These are phyloP conservation scores for Olyra latifolia DNA, from an alignment of 176 grass and related monocot genomes.

Conservation along the genomic window DNA sequence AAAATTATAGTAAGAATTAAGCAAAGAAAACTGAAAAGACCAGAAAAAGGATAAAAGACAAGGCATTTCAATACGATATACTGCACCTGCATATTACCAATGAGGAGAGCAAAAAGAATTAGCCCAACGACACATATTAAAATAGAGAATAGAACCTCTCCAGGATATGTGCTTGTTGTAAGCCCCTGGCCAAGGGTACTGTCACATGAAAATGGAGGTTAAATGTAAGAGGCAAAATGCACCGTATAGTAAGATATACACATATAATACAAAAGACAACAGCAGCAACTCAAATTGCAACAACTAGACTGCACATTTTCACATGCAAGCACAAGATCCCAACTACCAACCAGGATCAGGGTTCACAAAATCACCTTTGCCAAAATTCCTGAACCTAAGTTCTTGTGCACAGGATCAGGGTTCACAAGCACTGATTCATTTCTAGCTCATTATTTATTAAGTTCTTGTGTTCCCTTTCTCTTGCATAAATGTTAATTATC, in stretches of 20 bases:
- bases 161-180: slow-evolving; percentile 67
- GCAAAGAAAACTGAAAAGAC: neutral
- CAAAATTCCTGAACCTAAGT: slow-evolving; percentile 1
- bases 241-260: neutral
- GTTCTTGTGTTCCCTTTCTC: neutral
- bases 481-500: neutral
- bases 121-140: slow-evolving; percentile 84
- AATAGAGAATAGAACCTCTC: slow-evolving; percentile 89
- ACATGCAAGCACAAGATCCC: neutral
- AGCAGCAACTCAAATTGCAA: neutral
- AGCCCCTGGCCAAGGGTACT: slow-evolving; percentile 96
- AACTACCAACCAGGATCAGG: neutral
- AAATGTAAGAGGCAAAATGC: neutral
- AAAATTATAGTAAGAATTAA: slow-evolving; percentile 21
- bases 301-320: neutral
- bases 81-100: slow-evolving; percentile 97
- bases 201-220: slow-evolving; percentile 34
- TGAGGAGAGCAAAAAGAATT: slow-evolving; percentile 88
- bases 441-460: neutral
- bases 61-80: neutral
- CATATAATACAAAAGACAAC: neutral
- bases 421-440: neutral
- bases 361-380: slow-evolving; percentile 4
- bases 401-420: neutral
- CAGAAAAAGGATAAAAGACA: neutral